Evolutionary conservation across 768 basidiomycete genomes (phyloP), one percentile per base, ranked within the genome.

Genomic region (Auriscalpium microsporum): DNA sequence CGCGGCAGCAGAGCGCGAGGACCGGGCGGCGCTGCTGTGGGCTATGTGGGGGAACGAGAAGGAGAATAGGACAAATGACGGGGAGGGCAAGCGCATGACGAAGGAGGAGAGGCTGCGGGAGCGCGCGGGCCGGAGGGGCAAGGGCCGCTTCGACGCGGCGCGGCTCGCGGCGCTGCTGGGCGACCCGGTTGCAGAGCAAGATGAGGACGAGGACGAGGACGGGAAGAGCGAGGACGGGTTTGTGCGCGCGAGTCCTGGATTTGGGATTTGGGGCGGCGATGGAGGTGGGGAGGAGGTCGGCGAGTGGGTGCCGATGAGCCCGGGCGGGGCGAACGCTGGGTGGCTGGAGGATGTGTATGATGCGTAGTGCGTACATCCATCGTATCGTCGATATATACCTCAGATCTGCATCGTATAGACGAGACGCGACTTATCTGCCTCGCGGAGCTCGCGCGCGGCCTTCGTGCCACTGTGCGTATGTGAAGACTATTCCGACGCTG

Each of bases 281-380:
- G 65, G 47, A 11, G 67, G 58, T 34, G 69, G 69, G 55, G 72
- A 75, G 45, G 58, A 75, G 37, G 62, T 79, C 37, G 73, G 75
- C 52, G 73, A 73, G 57, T 81, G 81, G 80, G 67, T 78, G 55
- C 67, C 71, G 21, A 51, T 67, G 55, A 73, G 71, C 45, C 71
- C 73, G 23, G 74, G 68, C 17, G 63, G 62, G 48, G 28, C 28
- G 28, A 28, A 4, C 28, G 28, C 61, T 52, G 8, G 53, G 40
- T 19, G 56, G 36, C 34, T 62, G 61, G 46, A 67, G 23, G 65
- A 67, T 33, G 56, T 63, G 54, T 69, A 66, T 49, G 66, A 69
- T 40, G 53, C 58, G 21, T 67, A 56, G 58, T 42, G 28, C 28
- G 28, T 28, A 28, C 28, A 28, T 28, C 7, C 28, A 7, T 28